These are phyloP conservation scores for Pseudomicrostroma phylloplanum DNA, from an alignment of 1,284 basidiomycete species.

Conservation along the genomic window DNA sequence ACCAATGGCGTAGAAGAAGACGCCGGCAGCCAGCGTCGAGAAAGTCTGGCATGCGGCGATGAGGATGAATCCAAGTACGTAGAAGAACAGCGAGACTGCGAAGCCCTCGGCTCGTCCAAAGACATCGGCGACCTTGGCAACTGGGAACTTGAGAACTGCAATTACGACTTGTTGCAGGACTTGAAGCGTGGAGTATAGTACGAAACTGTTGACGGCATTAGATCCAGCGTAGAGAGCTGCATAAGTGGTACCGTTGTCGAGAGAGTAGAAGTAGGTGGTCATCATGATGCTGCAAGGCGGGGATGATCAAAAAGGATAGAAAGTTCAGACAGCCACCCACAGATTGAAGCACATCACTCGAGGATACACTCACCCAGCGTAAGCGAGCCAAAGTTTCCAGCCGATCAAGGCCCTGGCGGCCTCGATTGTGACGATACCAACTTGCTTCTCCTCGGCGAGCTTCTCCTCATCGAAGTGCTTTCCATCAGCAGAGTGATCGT, in stretches of 20 bases:
- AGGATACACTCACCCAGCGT: constrained; percentile 18
- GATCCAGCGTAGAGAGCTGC: constrained; percentile 18
- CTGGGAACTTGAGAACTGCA: constrained; percentile 46
- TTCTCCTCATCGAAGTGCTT: not conserved
- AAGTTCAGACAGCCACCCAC: not conserved
- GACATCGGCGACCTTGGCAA: constrained; percentile 48
- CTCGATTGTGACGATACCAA: constrained; percentile 35
- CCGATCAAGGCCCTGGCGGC: constrained; percentile 29
- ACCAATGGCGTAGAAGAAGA: constrained; percentile 43
- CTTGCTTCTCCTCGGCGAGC: constrained; percentile 26
- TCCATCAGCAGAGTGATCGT: no score
- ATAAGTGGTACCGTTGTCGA: constrained; percentile 43
- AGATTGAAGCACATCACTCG: not conserved
- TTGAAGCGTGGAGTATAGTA: constrained; percentile 24
- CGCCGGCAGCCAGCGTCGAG: constrained; percentile 28
- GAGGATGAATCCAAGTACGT: constrained; percentile 43
- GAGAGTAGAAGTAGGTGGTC: constrained; percentile 32
- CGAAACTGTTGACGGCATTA: constrained; percentile 20
- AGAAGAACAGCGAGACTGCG: constrained; percentile 34
- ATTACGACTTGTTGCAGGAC: constrained; percentile 44
- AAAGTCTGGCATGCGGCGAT: constrained; percentile 34
- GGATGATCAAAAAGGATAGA: constrained; percentile 1
- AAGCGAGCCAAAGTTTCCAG: constrained; percentile 36
- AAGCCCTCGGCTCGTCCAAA: constrained; percentile 46
- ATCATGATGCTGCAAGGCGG: constrained; percentile 21